phyloP scores from a whole-genome alignment of 257 asterid species.

The Petrea volubilis region DNA sequence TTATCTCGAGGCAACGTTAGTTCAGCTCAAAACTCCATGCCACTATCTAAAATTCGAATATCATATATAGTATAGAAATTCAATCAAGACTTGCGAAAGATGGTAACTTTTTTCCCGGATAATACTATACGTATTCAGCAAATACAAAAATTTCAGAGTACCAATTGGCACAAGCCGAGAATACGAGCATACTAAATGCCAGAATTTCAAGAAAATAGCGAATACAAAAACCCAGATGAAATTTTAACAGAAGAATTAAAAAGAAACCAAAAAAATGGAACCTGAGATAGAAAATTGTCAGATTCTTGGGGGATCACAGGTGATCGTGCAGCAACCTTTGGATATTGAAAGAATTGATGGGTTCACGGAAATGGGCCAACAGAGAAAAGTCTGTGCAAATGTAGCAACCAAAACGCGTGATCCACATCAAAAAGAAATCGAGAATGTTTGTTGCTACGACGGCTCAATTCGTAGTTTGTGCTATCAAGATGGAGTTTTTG shows the following conservation, averaged over 20 bases:
- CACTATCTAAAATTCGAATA: neutral
- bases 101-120: neutral
- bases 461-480: neutral
- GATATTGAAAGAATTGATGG: neutral
- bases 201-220: neutral
- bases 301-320: neutral
- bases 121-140: neutral
- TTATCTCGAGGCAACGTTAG: neutral
- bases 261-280: neutral
- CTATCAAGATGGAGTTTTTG: neutral
- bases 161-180: neutral
- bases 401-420: neutral
- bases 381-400: neutral
- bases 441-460: neutral
- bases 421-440: neutral
- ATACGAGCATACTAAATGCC: neutral
- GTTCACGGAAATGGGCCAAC: neutral
- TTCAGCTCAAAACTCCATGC: neutral
- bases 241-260: neutral
- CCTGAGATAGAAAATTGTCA: constrained; percentile 8
- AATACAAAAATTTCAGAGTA: neutral
- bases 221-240: neutral
- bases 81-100: neutral
- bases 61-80: neutral
- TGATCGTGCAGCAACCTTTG: neutral